Base-by-base conservation (phyloP, 768 basidiomycete genomes). In the Phanerochaete sordida region DNA sequence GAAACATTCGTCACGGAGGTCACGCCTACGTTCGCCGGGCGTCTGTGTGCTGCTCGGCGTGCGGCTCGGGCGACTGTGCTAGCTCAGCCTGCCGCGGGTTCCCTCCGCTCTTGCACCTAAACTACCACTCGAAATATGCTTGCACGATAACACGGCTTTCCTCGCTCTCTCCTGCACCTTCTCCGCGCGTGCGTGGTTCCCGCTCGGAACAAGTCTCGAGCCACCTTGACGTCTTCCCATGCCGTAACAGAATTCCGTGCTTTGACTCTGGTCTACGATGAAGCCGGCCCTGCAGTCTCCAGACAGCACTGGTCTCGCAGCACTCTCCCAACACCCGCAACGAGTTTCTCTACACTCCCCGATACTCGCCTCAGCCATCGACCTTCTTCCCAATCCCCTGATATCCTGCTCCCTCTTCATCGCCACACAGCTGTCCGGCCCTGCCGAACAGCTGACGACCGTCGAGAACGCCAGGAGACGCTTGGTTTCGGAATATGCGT, bases 381-480 rank as follows among this genome's bases (percentile, higher is more conserved):
- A 76, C 47, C 69, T 87, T 8, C 82, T 83, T 0, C 58, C 68
- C 19, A 61, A 76, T 60, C 67, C 81, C 16, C 70, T 66, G 60
- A 75, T 89, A 60, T 70, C 70, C 23, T 85, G 79, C 64, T 74
- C 76, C 33, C 75, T 78, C 57, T 84, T 81, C 69, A 60, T 70
- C 15, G 75, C 78, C 13, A 64, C 65, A 27, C 63, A 65, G 28
- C 68, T 64, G 46, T 64, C 64, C 16, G 54, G 60, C 9, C 23
- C 50, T 39, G 61, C 47, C 23, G 73, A 62, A 44, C 68, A 58
- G 66, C 63, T 75, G 45, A 80, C 84, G 52, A 64, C 71, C 48
- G 70, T 90, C 59, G 88, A 91, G 66, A 62, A 72, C 16, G 87
- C 83, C 3, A 79, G 89, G 61, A 77, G 81, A 59, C 69, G 71